Evolutionary conservation across 345 rosid species (phyloP).

Genomic region (Eucalyptus pauciflora): DNA sequence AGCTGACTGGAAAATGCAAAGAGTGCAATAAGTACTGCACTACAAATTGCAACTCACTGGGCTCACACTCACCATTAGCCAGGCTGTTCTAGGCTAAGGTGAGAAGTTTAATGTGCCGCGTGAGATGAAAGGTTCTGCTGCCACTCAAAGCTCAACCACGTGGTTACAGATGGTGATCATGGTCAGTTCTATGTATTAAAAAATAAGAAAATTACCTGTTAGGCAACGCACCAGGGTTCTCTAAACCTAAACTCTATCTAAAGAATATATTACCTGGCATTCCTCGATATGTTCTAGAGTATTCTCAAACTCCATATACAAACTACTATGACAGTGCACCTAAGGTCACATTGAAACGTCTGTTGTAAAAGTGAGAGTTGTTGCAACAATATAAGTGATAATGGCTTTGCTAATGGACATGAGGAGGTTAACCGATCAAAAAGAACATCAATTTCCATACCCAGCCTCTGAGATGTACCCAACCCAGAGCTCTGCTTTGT

Average conservation of each 20-base stretch:
- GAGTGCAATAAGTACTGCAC: neutral
- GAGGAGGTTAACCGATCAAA: neutral
- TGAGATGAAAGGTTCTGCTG: neutral
- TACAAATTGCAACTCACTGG: neutral
- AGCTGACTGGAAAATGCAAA: neutral
- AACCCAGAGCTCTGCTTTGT: conserved; percentile 87
- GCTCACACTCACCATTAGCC: neutral
- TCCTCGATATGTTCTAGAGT: neutral
- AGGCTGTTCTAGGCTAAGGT: neutral
- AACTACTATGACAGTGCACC: neutral
- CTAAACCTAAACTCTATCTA: neutral
- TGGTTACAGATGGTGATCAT: neutral
- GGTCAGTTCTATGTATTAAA: neutral
- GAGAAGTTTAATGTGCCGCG: neutral
- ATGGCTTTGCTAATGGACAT: neutral
- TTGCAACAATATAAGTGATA: neutral
- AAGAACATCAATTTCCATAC: conserved; percentile 17
- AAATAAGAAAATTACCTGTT: neutral
- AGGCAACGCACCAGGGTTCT: neutral
- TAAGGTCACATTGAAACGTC: neutral
- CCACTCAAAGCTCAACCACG: neutral
- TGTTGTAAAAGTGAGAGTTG: neutral
- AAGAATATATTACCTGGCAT: neutral
- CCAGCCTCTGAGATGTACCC: conserved; percentile 74
- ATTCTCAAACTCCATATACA: neutral